Conservation (phyloP, 1,284 basidiomycete genomes). For the Pterulicium gracile region DNA sequence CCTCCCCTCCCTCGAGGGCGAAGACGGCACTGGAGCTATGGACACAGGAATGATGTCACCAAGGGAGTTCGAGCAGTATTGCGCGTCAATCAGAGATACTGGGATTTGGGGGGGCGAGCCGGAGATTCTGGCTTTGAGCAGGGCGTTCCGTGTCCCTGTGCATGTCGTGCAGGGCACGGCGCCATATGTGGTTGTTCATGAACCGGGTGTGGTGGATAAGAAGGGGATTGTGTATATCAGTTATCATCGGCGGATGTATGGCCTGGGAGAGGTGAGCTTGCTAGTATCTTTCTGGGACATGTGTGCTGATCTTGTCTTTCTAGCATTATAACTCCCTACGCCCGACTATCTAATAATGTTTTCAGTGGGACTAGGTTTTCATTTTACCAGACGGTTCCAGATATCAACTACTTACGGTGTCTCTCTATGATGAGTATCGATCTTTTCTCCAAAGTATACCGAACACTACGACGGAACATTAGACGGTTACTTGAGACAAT, state of each 20-base stretch:
- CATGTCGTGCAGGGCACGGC: slow-evolving; percentile 83
- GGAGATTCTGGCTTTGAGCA: slow-evolving; percentile 86
- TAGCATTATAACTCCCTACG: slow-evolving; percentile 86
- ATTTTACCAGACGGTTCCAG: no score
- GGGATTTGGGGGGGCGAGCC: slow-evolving; percentile 96
- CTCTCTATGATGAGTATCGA: no score
- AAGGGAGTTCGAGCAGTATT: slow-evolving; percentile 70
- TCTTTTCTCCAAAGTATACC: no score
- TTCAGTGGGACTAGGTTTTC: no score
- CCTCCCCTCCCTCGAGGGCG: slow-evolving; percentile 68
- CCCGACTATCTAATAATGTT: no score
- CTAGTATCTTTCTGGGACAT: neutral
- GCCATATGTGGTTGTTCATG: slow-evolving; percentile 79
- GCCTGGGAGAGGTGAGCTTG: slow-evolving; percentile 76
- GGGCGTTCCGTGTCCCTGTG: slow-evolving; percentile 80
- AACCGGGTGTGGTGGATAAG: slow-evolving; percentile 31
- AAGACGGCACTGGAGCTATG: slow-evolving; percentile 62
- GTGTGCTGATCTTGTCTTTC: slow-evolving; percentile 6
- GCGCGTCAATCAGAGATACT: slow-evolving; percentile 70
- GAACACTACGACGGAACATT: no score
- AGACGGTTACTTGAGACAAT: no score
- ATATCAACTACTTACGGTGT: no score
- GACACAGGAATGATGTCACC: slow-evolving; percentile 67
- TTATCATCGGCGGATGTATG: slow-evolving; percentile 88
- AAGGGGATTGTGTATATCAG: slow-evolving; percentile 63